Conservation (phyloP, 768 basidiomycete genomes). For the Termitomyces sp. region DNA sequence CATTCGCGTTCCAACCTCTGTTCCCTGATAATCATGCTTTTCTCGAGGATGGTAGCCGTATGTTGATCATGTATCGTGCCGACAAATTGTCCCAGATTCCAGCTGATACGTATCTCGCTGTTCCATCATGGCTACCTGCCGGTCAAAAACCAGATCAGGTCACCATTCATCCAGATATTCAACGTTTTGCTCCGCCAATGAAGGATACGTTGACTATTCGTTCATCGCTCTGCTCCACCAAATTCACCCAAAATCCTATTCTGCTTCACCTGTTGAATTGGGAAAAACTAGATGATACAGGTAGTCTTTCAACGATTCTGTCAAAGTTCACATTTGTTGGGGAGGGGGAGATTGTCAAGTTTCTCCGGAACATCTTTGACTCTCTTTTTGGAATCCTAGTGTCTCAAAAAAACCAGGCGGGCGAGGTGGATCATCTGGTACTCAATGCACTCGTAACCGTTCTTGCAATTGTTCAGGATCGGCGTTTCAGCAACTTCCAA, state of each 20-base stretch:
- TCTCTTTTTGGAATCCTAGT: slow-evolving; percentile 86
- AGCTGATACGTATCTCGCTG: slow-evolving; percentile 66
- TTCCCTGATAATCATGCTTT: slow-evolving; percentile 73
- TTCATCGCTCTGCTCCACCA: slow-evolving; percentile 88
- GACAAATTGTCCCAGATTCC: slow-evolving; percentile 61
- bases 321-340: slow-evolving; percentile 87
- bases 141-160: slow-evolving; percentile 60
- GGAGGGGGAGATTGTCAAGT: slow-evolving; percentile 93
- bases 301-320: slow-evolving; percentile 65
- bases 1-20: slow-evolving; percentile 88
- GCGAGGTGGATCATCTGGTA: slow-evolving; percentile 79
- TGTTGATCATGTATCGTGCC: slow-evolving; percentile 76
- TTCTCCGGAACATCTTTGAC: slow-evolving; percentile 86
- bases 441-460: slow-evolving; percentile 91
- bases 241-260: slow-evolving; percentile 86
- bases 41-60: slow-evolving; percentile 86
- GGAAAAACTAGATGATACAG: slow-evolving; percentile 63
- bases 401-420: slow-evolving; percentile 64
- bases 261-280: slow-evolving; percentile 77
- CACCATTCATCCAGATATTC: slow-evolving; percentile 51
- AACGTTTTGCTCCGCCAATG: slow-evolving; percentile 59
- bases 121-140: slow-evolving; percentile 52
- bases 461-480: slow-evolving; percentile 87
- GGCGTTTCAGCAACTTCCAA: slow-evolving; percentile 93
- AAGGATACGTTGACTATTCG: slow-evolving; percentile 79